A percentile compares a stretch with the other conserved stretches of the same genome.
Conservation (phyloP, 768 basidiomycete genomes). For the Podaxis sp. region DNA sequence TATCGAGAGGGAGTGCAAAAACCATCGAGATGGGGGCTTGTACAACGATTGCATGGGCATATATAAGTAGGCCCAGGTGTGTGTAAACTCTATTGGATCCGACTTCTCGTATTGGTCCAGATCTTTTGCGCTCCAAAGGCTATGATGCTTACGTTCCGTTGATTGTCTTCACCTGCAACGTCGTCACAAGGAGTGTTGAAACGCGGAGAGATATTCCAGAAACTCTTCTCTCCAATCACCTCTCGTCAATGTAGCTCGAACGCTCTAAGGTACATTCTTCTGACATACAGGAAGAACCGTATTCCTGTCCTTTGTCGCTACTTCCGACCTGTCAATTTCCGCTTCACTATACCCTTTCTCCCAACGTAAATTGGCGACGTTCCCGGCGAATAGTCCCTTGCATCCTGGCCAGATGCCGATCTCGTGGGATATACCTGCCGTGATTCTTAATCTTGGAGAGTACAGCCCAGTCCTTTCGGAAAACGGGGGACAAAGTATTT, state of each 20-base stretch:
- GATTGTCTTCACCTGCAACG: neutral
- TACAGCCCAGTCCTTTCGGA: too few relatives aligned
- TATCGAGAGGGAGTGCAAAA: slow-evolving; percentile 15
- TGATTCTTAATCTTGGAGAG: too few relatives aligned
- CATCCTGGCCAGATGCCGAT: too few relatives aligned
- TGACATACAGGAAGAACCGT: neutral
- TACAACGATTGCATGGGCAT: neutral
- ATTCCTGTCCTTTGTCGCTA: neutral
- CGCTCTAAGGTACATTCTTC: neutral
- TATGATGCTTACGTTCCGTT: neutral
- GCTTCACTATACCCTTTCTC: neutral
- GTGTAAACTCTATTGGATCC: slow-evolving; percentile 1
- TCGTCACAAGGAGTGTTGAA: neutral
- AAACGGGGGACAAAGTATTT: too few relatives aligned
- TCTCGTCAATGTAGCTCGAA: slow-evolving; percentile 3
- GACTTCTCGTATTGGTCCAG: neutral
- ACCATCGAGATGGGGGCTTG: neutral
- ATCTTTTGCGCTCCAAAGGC: neutral
- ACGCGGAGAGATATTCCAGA: neutral
- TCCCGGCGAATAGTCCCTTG: too few relatives aligned
- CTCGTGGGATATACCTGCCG: too few relatives aligned
- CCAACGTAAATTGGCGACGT: neutral
- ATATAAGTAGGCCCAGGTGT: slow-evolving; percentile 1
- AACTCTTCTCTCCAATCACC: neutral
- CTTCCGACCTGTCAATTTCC: neutral